Percentiles rank a stretch among this genome's conserved stretches.
Evolutionary conservation across 2,329 filamentous ascomycete species (phyloP).

Genomic region (Bipolaris zeicola): DNA sequence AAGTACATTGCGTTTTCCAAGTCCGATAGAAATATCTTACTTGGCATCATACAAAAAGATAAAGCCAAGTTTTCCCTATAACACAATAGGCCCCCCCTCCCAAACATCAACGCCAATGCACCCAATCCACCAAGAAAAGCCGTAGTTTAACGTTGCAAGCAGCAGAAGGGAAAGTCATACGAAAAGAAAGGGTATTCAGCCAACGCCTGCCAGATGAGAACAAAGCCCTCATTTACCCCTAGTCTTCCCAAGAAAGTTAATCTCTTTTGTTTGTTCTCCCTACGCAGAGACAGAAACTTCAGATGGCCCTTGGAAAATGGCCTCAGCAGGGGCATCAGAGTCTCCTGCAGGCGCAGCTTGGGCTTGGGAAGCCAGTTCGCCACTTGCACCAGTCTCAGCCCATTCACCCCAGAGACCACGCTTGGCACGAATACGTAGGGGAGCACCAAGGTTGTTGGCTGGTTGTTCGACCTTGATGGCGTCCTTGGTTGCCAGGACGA

Average conservation of each 20-base stretch:
- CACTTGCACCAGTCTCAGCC: constrained; percentile 69
- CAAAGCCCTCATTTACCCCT: constrained; percentile 4
- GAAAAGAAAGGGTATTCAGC: constrained; percentile 42
- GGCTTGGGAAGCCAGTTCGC: constrained; percentile 32
- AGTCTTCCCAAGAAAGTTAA: constrained; percentile 8
- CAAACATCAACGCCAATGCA: constrained; percentile 25
- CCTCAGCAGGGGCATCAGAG: constrained; percentile 25
- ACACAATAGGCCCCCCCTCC: background rate
- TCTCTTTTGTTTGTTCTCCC: constrained; percentile 7
- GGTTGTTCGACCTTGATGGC: constrained; percentile 95
- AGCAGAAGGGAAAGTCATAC: constrained; percentile 17
- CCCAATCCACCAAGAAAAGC: constrained; percentile 11
- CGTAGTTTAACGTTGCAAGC: constrained; percentile 13
- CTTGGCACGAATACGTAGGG: constrained; percentile 86
- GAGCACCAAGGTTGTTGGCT: constrained; percentile 70
- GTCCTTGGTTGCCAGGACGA: constrained; percentile 96
- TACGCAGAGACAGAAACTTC: constrained; percentile 33
- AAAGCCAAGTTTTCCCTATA: constrained; percentile 2
- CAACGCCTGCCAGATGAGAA: constrained; percentile 35
- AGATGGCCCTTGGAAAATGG: constrained; percentile 26
- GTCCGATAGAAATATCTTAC: constrained; percentile 20
- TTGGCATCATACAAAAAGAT: constrained; percentile 8
- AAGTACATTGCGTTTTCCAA: constrained; percentile 6
- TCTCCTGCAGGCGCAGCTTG: constrained; percentile 27
- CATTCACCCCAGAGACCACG: constrained; percentile 95